Conservation (phyloP, 1,284 basidiomycete species). For the Ustilago shanxiensis region DNA sequence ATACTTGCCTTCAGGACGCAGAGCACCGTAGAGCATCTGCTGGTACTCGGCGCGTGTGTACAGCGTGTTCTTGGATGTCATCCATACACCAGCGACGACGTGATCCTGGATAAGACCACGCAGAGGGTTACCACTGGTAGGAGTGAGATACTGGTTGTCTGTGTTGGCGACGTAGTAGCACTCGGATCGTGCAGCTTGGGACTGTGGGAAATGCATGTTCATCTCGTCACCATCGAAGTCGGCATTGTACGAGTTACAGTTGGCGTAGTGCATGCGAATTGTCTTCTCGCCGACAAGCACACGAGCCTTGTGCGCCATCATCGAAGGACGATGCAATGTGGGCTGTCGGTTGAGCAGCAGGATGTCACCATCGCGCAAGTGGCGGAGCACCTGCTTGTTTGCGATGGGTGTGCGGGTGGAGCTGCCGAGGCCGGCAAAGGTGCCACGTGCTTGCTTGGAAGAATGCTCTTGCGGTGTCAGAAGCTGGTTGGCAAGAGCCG, state of each 20-base stretch:
- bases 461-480: constrained; percentile 85
- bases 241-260: constrained; percentile 99
- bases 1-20: constrained; percentile 87
- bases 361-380: constrained; percentile 94
- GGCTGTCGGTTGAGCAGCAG: constrained; percentile 98
- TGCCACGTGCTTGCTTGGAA: constrained; percentile 69
- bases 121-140: constrained; percentile 96
- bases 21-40: constrained; percentile 94
- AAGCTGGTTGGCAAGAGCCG: constrained; percentile 96
- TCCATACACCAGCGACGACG: constrained; percentile 98
- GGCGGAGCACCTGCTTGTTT: constrained; percentile 98
- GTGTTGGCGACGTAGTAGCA: constrained; percentile 87
- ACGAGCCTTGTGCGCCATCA: constrained; percentile 98
- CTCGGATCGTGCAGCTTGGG: constrained; percentile 89
- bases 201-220: constrained; percentile 99
- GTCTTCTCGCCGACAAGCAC: constrained; percentile 97
- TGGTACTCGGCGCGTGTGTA: constrained; percentile 96
- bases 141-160: constrained; percentile 98
- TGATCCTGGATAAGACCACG: constrained; percentile 99
- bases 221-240: constrained; percentile 99
- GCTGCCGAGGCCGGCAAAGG: constrained; percentile 65
- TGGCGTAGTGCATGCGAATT: constrained; percentile 99
- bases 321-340: constrained; percentile 98
- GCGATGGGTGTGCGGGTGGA: constrained; percentile 72
- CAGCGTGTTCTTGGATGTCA: constrained; percentile 96